These are phyloP conservation scores for Metschnikowia lunata DNA, from an alignment of 805 yeast species.

Conservation along the genomic window DNA sequence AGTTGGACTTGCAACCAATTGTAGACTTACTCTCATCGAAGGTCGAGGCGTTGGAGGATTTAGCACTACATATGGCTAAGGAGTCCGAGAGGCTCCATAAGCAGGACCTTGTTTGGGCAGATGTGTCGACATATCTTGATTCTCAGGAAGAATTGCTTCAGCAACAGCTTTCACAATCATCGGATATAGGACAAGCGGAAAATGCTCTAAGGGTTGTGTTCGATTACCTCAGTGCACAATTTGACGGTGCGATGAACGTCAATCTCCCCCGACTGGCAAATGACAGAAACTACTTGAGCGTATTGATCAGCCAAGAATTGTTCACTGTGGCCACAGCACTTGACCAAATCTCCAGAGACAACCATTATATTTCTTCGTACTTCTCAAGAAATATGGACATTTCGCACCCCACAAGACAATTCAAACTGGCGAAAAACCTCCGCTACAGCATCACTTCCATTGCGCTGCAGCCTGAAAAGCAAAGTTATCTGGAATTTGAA, in stretches of 20 bases:
- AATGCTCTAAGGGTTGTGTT: neutral
- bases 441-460: constrained; percentile 7
- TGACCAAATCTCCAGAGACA: constrained; percentile 3
- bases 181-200: neutral
- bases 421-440: constrained; percentile 3
- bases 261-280: neutral
- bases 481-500: no score
- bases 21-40: constrained; percentile 26
- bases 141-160: constrained; percentile 25
- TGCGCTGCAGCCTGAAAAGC: neutral
- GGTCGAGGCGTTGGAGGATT: constrained; percentile 24
- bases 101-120: constrained; percentile 27
- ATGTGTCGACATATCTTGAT: constrained; percentile 18
- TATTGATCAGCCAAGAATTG: constrained; percentile 7
- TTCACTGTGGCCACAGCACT: constrained; percentile 10
- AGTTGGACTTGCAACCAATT: constrained; percentile 34
- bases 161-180: constrained; percentile 3
- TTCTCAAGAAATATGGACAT: neutral
- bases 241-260: neutral
- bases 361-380: constrained; percentile 1
- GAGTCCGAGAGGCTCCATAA: constrained; percentile 28
- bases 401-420: neutral
- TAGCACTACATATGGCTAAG: constrained; percentile 22
- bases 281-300: constrained; percentile 1
- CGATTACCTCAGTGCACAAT: neutral